Evolutionary conservation across 805 yeast species (phyloP).

Genomic region (Scheffersomyces amazonensis): DNA sequence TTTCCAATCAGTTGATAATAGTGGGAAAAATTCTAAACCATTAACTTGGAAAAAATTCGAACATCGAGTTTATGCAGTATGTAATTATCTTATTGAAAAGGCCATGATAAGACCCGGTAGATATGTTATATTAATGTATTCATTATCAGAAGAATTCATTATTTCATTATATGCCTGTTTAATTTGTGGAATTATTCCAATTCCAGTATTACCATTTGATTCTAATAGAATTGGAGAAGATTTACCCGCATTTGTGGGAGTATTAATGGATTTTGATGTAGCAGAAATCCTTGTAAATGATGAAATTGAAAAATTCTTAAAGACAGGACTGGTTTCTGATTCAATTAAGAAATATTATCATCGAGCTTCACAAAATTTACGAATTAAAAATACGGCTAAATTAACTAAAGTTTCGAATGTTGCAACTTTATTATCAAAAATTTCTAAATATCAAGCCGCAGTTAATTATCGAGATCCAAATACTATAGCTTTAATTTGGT

Average conservation of each 20-base stretch:
- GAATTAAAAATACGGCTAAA: conserved; percentile 66
- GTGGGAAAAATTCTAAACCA: conserved; percentile 36
- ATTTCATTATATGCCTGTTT: conserved; percentile 86
- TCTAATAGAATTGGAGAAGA: conserved; percentile 70
- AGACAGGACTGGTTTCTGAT: conserved; percentile 62
- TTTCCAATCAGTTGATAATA: conserved; percentile 43
- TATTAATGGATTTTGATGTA: conserved; percentile 70
- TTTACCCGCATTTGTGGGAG: conserved; percentile 57
- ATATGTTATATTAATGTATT: conserved; percentile 75
- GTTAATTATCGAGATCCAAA: conserved; percentile 37
- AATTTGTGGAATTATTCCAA: conserved; percentile 71
- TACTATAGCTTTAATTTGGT: conserved; percentile 59
- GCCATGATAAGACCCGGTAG: conserved; percentile 65
- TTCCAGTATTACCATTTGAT: conserved; percentile 74
- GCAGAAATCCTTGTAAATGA: conserved; percentile 72
- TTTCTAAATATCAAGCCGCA: conserved; percentile 41
- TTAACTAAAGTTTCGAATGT: conserved; percentile 39
- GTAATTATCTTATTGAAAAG: conserved; percentile 68
- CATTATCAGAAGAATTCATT: conserved; percentile 82
- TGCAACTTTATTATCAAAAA: conserved; percentile 41
- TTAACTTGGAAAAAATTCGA: conserved; percentile 80
- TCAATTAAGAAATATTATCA: conserved; percentile 49
- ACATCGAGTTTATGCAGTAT: conserved; percentile 68
- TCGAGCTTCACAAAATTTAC: conserved; percentile 39
- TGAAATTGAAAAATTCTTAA: conserved; percentile 68